A percentile compares a stretch with the other conserved stretches of the same genome.
Evolutionary conservation across 2,329 filamentous ascomycete genomes (phyloP).

Genomic region (Epichloe aotearoae): DNA sequence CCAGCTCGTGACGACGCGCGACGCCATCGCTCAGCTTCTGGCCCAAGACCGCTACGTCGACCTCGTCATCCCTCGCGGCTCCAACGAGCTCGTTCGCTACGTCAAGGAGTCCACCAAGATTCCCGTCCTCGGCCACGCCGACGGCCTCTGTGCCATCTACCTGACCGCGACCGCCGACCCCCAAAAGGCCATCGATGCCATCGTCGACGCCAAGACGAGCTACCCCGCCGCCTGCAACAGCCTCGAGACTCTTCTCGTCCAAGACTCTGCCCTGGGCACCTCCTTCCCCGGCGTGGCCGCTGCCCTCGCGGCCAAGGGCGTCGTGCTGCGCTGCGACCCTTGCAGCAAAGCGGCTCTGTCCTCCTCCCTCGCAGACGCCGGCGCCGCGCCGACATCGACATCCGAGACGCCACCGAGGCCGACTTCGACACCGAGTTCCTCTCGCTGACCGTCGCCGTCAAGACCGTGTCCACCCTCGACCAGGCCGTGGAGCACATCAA

Average conservation of each 20-base stretch:
- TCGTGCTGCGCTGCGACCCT: constrained; percentile 69
- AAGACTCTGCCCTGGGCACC: constrained; percentile 53
- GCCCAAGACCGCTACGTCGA: constrained; percentile 80
- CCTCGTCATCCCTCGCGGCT: constrained; percentile 84
- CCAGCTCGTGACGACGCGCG: constrained; percentile 86
- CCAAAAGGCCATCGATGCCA: constrained; percentile 57
- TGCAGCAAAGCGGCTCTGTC: constrained; percentile 44
- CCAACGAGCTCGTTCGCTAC: constrained; percentile 78
- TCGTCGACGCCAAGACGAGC: constrained; percentile 85
- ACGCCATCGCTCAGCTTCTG: constrained; percentile 80
- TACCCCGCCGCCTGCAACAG: constrained; percentile 95
- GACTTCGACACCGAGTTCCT: constrained; percentile 90
- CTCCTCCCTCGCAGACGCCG: constrained; percentile 36
- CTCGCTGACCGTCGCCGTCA: constrained; percentile 70
- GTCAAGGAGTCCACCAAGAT: constrained; percentile 89
- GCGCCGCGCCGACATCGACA: constrained; percentile 41
- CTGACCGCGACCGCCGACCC: constrained; percentile 66
- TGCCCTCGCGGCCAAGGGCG: constrained; percentile 62
- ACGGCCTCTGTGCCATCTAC: constrained; percentile 82
- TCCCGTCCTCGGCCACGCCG: constrained; percentile 89
- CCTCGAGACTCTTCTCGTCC: constrained; percentile 80
- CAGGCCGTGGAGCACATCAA: constrained; percentile 84
- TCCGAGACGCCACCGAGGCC: constrained; percentile 52
- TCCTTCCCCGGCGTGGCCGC: constrained; percentile 60
- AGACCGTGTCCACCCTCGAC: constrained; percentile 55